Conservation (phyloP, 2,329 filamentous ascomycete genomes). For the Diaporthe citri region DNA sequence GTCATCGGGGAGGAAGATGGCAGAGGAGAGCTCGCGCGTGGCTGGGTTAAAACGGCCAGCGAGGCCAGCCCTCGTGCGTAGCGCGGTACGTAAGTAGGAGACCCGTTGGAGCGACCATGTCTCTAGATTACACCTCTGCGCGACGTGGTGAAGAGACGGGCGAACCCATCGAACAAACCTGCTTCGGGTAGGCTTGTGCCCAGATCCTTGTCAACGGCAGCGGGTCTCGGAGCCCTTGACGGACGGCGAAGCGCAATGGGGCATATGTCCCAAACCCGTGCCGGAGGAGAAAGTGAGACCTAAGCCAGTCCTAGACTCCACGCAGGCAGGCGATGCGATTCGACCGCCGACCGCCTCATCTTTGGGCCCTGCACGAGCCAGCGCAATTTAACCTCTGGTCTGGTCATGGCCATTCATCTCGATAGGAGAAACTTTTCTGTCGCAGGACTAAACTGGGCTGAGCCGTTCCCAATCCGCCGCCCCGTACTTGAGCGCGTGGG, state of each 20-base stretch:
- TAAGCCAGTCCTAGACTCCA: not conserved
- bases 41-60: conserved; percentile 7
- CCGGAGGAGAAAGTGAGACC: conserved; percentile 3
- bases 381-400: not conserved
- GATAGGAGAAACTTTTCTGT: not conserved
- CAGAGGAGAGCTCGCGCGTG: not conserved
- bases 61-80: not conserved
- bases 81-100: conserved; percentile 11
- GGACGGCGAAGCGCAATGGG: not conserved
- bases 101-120: conserved; percentile 9
- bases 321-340: not conserved
- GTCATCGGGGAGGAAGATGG: not conserved
- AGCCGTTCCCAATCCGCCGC: not conserved
- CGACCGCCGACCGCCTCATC: not conserved
- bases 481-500: not conserved
- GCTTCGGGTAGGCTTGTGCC: not conserved
- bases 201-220: not conserved
- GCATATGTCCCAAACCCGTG: not conserved
- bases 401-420: not conserved
- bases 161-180: not conserved
- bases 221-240: not conserved
- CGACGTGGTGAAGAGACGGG: not conserved
- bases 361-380: not conserved
- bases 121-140: not conserved
- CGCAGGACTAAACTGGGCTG: not conserved